Evolutionary conservation across 768 basidiomycete genomes (phyloP), one percentile per base, ranked within the genome.

Genomic region (Boletus rex-veris): DNA sequence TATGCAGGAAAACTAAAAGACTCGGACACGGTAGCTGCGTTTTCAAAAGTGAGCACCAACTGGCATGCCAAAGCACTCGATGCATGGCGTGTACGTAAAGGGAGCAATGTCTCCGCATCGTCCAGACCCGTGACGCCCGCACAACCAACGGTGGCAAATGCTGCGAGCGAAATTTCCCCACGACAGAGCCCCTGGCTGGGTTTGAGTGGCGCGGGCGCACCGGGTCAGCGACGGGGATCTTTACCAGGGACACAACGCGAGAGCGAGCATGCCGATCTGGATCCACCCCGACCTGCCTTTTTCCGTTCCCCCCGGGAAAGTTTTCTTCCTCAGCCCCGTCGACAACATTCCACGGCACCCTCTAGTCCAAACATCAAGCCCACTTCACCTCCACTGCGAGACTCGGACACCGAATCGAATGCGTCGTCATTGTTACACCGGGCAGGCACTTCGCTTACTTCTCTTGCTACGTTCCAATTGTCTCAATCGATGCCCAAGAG

Each of bases 1-100:
- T 91, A 90, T 63, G 85, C 90, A 0, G 86, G 82, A 59, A 88
- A 84, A 63, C 63, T 91, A 14, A 85, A 80, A 64, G 83, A 88
- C 49, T 88, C 88, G 3, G 86, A 90, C 62, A 73, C 88, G 2
- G 75, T 83, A 36, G 89, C 90, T 12, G 76, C 80, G 1, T 69
- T 90, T 15, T 75, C 90, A 3, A 92, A 89, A 70, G 83, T 79
- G 50, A 84, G 88, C 68, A 86, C 80, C 24, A 90, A 90, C 57
- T 88, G 84, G 85, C 79, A 81, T 18, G 87, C 86, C 18, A 84
- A 77, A 58, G 83, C 84, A 60, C 54, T 70, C 44, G 58, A 61
- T 40, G 69, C 65, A 15, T 72, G 69, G 71, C 48, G 61, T 21
- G 61, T 55, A 36, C 67, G 62, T 37, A 58, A 55, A 42, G 63